Base-by-base conservation (phyloP, 1,139 yeast species). In the Magnusiomyces magnusii region DNA sequence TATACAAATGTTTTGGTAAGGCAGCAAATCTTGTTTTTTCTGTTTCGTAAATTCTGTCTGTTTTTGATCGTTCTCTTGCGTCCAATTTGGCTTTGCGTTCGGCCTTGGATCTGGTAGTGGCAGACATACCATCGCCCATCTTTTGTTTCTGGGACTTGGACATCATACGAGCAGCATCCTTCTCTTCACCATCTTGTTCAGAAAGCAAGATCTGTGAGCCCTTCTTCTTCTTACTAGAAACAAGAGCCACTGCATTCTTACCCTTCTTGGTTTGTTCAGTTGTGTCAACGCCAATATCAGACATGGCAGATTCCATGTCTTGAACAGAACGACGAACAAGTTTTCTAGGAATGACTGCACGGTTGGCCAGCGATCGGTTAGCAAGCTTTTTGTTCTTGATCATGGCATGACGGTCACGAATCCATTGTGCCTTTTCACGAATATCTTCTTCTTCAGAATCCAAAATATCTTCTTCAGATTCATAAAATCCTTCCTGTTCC, bases 401-500 rank as follows among this genome's bases (percentile, higher is more conserved):
- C 75, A 82, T 81, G 82, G 90, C 89, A 77, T 91, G 97, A 75
- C 90, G 91, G 73, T 91, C 85, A 76, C 99, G 87, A 68, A 93
- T 91, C 98, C 98, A 93, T 62, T 76, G 79, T 36, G 99, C 99
- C 78, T 93, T 93, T 64, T 85, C 93, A 67, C 80, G 82, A 61
- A 93, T 80, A 58, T 89, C 96, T 54, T 78, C 83, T 49, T 81
- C 77, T 65, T 87, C 95, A 61, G 83, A 88, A 62, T 73, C 73
- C 60, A 73, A 75, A 60, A 73, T 63, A 66, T 80, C 85, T 64
- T 83, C 80, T 58, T 86, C 95, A 56, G 86, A 85, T 67, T 91
- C 95, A 75, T 93, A 93, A 78, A 95, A 95, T 36, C 99, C 99
- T 77, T 92, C 97, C 59, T 81, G 77, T 75, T 92, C 97, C 67